Percentiles rank a stretch among this genome's conserved stretches.
phyloP scores from a whole-genome alignment of 768 basidiomycete species.

The Heimioporus sp. region DNA sequence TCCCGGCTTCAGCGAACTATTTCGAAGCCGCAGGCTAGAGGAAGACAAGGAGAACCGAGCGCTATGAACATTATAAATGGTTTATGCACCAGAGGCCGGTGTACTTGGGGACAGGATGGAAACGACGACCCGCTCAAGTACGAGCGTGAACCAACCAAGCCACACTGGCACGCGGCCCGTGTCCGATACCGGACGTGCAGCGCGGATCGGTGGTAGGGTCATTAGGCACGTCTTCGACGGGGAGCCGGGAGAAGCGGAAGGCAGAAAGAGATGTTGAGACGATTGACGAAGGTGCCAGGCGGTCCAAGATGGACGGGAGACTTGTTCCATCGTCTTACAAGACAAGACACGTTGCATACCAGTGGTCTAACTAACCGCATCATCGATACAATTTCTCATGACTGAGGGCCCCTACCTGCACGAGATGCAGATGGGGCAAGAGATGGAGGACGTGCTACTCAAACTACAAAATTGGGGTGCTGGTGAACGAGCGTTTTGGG shows the following conservation, averaged over 20 bases:
- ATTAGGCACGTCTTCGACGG: conserved; percentile 13
- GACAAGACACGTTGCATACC: conserved; percentile 19
- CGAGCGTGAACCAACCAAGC: conserved; percentile 70
- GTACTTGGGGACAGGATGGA: conserved; percentile 92
- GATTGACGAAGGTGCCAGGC: conserved; percentile 29
- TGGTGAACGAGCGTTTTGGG: conserved; percentile 80
- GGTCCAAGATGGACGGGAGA: conserved; percentile 6
- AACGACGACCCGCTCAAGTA: conserved; percentile 61
- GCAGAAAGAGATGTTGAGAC: conserved; percentile 42
- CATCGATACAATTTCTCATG: conserved; percentile 70
- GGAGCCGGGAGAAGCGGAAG: conserved; percentile 51
- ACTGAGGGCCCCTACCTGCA: conserved; percentile 72
- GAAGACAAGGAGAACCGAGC: conserved; percentile 87
- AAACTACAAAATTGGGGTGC: conserved; percentile 73
- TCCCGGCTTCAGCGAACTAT: conserved; percentile 94
- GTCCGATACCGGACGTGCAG: conserved; percentile 52
- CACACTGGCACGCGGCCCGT: conserved; percentile 71
- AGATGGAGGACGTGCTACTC: conserved; percentile 78
- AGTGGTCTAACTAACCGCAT: conserved; percentile 58
- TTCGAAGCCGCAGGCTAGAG: conserved; percentile 80
- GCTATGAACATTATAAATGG: conserved; percentile 78
- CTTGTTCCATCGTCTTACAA: not conserved
- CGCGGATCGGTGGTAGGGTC: too few relatives aligned
- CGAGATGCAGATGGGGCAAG: conserved; percentile 67
- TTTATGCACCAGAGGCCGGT: conserved; percentile 84